phyloP scores from a whole-genome alignment of 2,329 filamentous ascomycete genomes.

The Paramyrothecium roridum region DNA sequence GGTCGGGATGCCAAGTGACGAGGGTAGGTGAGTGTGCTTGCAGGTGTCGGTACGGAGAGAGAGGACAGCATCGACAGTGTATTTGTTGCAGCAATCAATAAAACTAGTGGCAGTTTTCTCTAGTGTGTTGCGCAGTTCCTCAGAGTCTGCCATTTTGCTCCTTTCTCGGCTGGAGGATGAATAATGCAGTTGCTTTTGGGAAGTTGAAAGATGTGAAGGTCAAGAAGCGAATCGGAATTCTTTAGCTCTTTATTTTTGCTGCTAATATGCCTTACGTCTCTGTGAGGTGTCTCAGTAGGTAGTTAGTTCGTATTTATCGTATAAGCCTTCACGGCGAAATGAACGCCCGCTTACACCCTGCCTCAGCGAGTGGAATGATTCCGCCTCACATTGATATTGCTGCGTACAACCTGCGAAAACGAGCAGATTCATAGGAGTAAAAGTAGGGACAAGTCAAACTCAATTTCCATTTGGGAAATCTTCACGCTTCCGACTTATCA shows the following conservation, averaged over 20 bases:
- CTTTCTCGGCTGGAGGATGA: not conserved
- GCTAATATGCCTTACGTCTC: not conserved
- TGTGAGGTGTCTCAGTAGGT: not conserved
- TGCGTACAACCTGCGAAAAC: no score
- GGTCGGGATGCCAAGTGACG: not conserved
- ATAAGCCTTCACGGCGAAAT: not conserved
- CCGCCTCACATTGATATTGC: not conserved
- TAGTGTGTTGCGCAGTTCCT: not conserved
- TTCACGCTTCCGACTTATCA: no score
- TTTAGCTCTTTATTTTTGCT: not conserved
- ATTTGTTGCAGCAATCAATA: not conserved
- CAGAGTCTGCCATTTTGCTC: not conserved
- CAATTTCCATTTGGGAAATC: no score
- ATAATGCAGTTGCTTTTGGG: not conserved
- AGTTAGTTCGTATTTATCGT: not conserved
- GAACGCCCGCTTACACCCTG: not conserved
- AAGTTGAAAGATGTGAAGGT: not conserved
- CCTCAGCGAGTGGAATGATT: not conserved
- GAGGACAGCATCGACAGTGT: not conserved
- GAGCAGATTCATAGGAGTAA: no score
- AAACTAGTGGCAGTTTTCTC: not conserved
- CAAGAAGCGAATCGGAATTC: not conserved
- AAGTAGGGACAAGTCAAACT: no score
- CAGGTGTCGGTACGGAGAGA: not conserved
- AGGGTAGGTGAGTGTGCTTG: not conserved